Percentiles rank a stretch among this genome's conserved stretches.
These are phyloP conservation scores for Candolleomyces eurysporus DNA, from an alignment of 768 basidiomycete species.

Conservation along the genomic window DNA sequence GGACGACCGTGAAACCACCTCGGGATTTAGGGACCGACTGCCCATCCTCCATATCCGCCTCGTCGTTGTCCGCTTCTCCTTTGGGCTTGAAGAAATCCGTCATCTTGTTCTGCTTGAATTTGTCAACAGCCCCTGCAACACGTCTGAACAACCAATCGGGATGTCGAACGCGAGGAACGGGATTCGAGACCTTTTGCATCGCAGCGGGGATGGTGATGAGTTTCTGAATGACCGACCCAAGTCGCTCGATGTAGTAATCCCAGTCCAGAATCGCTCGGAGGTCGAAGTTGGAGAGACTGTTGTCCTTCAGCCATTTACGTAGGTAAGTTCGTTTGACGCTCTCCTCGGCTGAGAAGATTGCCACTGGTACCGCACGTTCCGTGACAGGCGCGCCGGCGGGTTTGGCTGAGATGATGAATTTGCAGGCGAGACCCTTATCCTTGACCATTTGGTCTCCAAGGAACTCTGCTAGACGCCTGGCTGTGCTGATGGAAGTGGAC, in stretches of 20 bases:
- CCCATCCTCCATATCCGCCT: slow-evolving; percentile 11
- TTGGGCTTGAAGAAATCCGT: slow-evolving; percentile 84
- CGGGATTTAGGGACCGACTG: not conserved
- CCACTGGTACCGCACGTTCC: slow-evolving; percentile 93
- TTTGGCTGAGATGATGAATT: slow-evolving; percentile 96
- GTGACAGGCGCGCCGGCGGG: slow-evolving; percentile 94
- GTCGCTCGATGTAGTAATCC: slow-evolving; percentile 96
- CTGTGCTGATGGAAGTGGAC: slow-evolving; percentile 97
- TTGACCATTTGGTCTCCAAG: slow-evolving; percentile 98
- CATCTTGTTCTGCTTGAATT: slow-evolving; percentile 97
- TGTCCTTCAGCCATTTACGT: slow-evolving; percentile 96
- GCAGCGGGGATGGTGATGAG: slow-evolving; percentile 99
- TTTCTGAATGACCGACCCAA: slow-evolving; percentile 98
- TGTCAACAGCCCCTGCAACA: slow-evolving; percentile 87
- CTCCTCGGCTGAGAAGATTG: slow-evolving; percentile 96
- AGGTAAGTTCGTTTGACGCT: slow-evolving; percentile 86
- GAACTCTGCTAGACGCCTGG: slow-evolving; percentile 92
- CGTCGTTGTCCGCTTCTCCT: slow-evolving; percentile 40
- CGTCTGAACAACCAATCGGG: slow-evolving; percentile 96
- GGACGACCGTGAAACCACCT: slow-evolving; percentile 15
- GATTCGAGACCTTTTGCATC: slow-evolving; percentile 95
- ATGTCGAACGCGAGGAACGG: slow-evolving; percentile 92
- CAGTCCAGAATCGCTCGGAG: slow-evolving; percentile 94
- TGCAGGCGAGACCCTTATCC: slow-evolving; percentile 98
- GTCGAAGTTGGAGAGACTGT: slow-evolving; percentile 81